Evolutionary conservation across 345 rosid genomes (phyloP).

Genomic region (Ceriops zippeliana): DNA sequence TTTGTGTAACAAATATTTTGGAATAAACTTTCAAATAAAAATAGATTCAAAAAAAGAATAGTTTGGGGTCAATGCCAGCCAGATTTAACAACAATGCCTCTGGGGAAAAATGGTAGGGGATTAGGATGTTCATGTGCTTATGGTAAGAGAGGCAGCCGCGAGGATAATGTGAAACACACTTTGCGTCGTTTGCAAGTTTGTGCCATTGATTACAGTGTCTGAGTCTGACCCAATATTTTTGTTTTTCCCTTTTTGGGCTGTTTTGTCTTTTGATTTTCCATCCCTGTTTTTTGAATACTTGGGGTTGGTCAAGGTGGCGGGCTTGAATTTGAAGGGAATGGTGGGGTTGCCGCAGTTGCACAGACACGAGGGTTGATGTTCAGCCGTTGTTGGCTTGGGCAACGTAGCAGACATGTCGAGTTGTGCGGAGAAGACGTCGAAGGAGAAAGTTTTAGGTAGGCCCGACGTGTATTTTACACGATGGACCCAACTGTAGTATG

Average conservation of each 20-base stretch:
- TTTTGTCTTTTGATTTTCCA: constrained; percentile 3
- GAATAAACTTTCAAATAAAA: not conserved
- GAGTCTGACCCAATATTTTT: not conserved
- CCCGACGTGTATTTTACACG: no score
- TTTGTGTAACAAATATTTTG: not conserved
- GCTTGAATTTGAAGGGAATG: constrained; percentile 17
- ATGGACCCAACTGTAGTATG: no score
- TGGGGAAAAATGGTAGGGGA: constrained; percentile 3
- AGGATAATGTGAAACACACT: constrained; percentile 9
- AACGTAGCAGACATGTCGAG: no score
- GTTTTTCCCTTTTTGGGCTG: not conserved
- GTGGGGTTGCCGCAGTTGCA: not conserved
- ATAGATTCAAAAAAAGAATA: no score
- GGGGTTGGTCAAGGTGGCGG: not conserved
- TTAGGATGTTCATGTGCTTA: not conserved
- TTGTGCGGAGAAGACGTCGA: no score
- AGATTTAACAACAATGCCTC: not conserved
- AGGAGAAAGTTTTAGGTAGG: no score
- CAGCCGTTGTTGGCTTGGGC: not conserved
- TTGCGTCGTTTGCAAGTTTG: constrained; percentile 38
- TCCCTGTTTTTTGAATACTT: not conserved
- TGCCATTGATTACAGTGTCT: constrained; percentile 24
- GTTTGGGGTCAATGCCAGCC: no score
- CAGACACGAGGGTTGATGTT: not conserved
- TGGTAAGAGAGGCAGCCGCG: not conserved